Evolutionary conservation across 768 basidiomycete species (phyloP).

Genomic region (Saitozyma podzolica): DNA sequence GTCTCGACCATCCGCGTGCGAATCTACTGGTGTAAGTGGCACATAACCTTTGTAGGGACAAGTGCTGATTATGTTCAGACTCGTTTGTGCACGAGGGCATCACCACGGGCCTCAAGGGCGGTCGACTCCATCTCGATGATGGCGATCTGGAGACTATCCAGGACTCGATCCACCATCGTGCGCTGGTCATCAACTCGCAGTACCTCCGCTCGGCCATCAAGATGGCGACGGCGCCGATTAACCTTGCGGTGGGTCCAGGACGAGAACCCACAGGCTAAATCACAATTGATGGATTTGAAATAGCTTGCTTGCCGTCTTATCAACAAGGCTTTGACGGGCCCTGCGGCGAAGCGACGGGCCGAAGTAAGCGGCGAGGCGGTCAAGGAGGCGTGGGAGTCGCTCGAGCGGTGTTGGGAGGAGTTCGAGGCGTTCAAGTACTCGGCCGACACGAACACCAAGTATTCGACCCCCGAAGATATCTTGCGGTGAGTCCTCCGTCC

Average conservation of each 20-base stretch:
- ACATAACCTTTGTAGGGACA: not conserved
- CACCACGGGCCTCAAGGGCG: conserved; percentile 77
- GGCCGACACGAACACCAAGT: conserved; percentile 51
- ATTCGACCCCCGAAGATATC: conserved; percentile 54
- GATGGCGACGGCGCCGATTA: conserved; percentile 66
- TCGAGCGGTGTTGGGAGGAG: conserved; percentile 80
- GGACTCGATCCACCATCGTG: conserved; percentile 62
- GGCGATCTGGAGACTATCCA: conserved; percentile 78
- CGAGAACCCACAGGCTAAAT: not conserved
- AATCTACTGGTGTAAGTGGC: conserved; percentile 70
- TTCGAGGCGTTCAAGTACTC: conserved; percentile 63
- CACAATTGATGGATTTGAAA: not conserved
- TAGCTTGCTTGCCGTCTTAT: conserved; percentile 70
- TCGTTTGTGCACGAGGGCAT: conserved; percentile 82
- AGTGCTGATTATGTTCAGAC: conserved; percentile 46
- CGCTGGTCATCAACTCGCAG: conserved; percentile 24
- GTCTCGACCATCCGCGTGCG: conserved; percentile 70
- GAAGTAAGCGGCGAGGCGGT: conserved; percentile 67
- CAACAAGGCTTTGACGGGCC: conserved; percentile 75
- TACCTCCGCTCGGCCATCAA: conserved; percentile 25
- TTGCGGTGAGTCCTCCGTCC: too few species aligned
- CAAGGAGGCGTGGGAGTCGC: conserved; percentile 77
- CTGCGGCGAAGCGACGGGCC: conserved; percentile 65
- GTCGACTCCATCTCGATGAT: conserved; percentile 70
- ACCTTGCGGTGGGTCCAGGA: conserved; percentile 59